A percentile compares a stretch with the other conserved stretches of the same genome.
These are phyloP conservation scores for Lyophyllum atratum DNA, from an alignment of 768 basidiomycete species.

Conservation along the genomic window DNA sequence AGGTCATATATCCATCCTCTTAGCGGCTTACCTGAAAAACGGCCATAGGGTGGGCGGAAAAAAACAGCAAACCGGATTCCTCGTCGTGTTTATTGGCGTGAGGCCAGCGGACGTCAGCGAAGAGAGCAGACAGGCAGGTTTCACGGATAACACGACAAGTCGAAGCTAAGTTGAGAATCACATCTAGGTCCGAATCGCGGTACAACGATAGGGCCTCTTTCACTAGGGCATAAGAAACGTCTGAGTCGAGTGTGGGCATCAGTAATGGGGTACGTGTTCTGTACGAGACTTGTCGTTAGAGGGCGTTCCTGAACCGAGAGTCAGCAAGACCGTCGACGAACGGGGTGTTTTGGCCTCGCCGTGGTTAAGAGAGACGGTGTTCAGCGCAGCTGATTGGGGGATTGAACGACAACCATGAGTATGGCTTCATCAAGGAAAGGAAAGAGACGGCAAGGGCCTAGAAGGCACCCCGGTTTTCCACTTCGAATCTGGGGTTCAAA, in stretches of 20 bases:
- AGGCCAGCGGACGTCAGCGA: conserved; percentile 41
- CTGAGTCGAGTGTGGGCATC: conserved; percentile 22
- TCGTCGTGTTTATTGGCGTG: conserved; percentile 38
- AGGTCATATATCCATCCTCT: not conserved
- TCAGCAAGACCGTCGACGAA: not conserved
- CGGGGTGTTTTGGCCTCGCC: not conserved
- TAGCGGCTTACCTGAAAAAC: conserved; percentile 34
- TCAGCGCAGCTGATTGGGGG: conserved; percentile 7
- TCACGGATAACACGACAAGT: conserved; percentile 28
- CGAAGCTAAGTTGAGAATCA: conserved; percentile 26
- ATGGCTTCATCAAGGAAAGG: conserved; percentile 19
- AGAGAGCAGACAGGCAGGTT: conserved; percentile 31
- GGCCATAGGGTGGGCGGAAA: conserved; percentile 40
- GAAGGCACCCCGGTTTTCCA: conserved; percentile 18
- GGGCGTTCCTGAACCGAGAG: not conserved
- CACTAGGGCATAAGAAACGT: conserved; percentile 27
- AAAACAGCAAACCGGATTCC: conserved; percentile 36
- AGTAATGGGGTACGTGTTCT: not conserved
- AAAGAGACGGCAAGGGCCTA: conserved; percentile 14
- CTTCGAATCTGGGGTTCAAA: conserved; percentile 29
- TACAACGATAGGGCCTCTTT: conserved; percentile 19
- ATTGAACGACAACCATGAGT: conserved; percentile 13
- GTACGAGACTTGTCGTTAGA: not conserved
- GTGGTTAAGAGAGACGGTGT: not conserved
- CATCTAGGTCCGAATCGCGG: conserved; percentile 11